Evolutionary conservation across 768 basidiomycete genomes (phyloP), one percentile per base, ranked within the genome.

Genomic region (Tulasnella sp.): DNA sequence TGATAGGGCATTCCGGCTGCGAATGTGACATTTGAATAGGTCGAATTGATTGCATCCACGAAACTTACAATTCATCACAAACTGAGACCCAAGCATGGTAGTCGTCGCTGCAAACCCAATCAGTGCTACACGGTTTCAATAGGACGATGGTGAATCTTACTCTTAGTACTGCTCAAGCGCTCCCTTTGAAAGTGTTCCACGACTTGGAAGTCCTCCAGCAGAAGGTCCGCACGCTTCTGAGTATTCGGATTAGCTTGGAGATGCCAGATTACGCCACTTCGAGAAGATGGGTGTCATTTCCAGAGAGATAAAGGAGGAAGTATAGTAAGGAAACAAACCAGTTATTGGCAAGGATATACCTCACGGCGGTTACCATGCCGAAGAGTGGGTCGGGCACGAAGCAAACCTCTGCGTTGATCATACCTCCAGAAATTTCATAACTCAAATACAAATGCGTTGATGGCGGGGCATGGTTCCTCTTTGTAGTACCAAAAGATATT

Each of bases 61-160:
- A 10, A 39, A n/a, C 75, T 61, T 61, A 76, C 75, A 76, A 37
- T 76, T 76, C 75, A 76, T 76, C 18, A 76, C 77, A 32, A 77
- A 77, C 35, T 77, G 71, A n/a, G 71, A 40, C 23, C 77, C 71
- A 11, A 71, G 77, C 42, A 70, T 77, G 44, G 61, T 11, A 6
- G 44, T 70, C 13, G 69, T 46, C 13, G 46, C 77, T 71, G 23
- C 61, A 72, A 40, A 42, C n/a, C 37, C 44, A 0, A 51, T 51
- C 29, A 26, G 55, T 37, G 18, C 48, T 10, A 3, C 7, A 51
- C 11, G 35, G 0, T 23, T 20, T 23, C 29, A 48, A 18, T 26
- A 75, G 46, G 48, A 1, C 23, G 3, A 46, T 1, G 51, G 55
- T 37, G 26, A 1, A n/a, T 3, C 74, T 51, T 35, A 75, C 74